These are phyloP conservation scores for Phymatotrichopsis omnivora DNA, from an alignment of 2,329 filamentous ascomycete genomes.

Conservation along the genomic window DNA sequence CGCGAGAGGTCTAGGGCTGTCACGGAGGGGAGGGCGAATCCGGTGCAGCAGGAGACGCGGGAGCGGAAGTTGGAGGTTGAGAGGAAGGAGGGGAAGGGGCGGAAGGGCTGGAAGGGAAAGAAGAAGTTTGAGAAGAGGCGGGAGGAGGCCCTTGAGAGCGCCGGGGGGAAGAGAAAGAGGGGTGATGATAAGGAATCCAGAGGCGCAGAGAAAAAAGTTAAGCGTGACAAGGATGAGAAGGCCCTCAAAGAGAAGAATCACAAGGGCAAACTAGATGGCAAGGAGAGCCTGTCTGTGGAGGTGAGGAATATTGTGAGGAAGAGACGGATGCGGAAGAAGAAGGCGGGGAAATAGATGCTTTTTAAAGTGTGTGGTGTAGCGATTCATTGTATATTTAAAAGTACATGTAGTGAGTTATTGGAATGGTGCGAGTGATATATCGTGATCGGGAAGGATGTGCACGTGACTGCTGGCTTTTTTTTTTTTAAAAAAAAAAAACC, in stretches of 20 bases:
- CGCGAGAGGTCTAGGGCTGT: constrained; percentile 35
- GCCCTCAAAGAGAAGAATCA: constrained; percentile 31
- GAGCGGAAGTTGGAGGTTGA: constrained; percentile 22
- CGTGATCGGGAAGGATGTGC: too few relatives aligned
- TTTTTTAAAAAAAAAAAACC: too few relatives aligned
- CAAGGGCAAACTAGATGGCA: too few relatives aligned
- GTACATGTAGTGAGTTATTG: too few relatives aligned
- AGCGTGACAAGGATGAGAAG: constrained; percentile 29
- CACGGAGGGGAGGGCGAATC: constrained; percentile 30
- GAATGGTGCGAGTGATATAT: too few relatives aligned
- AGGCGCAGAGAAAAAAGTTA: constrained; percentile 28
- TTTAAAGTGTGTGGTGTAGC: too few relatives aligned
- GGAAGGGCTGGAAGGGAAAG: constrained; percentile 27
- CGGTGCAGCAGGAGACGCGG: constrained; percentile 27
- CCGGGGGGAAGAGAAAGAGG: constrained; percentile 27
- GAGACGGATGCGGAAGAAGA: constrained; percentile 19
- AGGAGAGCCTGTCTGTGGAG: too few relatives aligned
- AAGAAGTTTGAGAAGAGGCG: constrained; percentile 29
- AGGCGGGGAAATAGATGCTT: too few relatives aligned
- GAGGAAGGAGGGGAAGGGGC: constrained; percentile 10
- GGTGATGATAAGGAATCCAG: constrained; percentile 33
- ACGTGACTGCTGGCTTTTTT: too few relatives aligned
- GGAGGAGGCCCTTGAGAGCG: constrained; percentile 29
- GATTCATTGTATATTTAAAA: too few relatives aligned
- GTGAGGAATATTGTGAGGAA: constrained; percentile 30